phyloP scores from a whole-genome alignment of 495 filamentous ascomycete species.

The Hypoxylon lienhwacheense region DNA sequence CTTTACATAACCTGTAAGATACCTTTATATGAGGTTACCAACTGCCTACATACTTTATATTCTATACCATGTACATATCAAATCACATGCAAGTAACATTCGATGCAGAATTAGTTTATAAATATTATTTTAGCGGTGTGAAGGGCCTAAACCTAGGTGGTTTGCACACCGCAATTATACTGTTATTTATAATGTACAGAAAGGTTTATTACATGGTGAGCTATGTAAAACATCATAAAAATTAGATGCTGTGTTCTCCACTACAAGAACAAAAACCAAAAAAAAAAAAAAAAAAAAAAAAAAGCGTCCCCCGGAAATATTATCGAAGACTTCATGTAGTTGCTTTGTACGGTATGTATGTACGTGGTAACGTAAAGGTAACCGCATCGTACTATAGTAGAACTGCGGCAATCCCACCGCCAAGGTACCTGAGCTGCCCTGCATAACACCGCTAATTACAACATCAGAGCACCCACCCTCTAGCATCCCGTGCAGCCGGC shows the following conservation, averaged over 20 bases:
- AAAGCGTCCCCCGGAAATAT: too few species aligned
- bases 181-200: conserved; percentile 4
- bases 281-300: not conserved
- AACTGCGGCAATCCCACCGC: conserved; percentile 24
- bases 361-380: too few species aligned
- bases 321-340: too few species aligned
- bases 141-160: conserved; percentile 15
- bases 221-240: conserved; percentile 6
- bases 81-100: conserved; percentile 11
- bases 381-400: too few species aligned
- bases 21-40: too few species aligned
- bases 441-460: conserved; percentile 38
- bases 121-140: conserved; percentile 31
- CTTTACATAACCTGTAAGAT: too few species aligned
- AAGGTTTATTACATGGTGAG: not conserved
- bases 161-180: conserved; percentile 28
- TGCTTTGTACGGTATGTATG: too few species aligned
- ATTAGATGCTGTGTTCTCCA: not conserved
- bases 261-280: not conserved
- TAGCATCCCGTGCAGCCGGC: conserved; percentile 31
- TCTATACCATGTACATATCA: not conserved
- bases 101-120: conserved; percentile 23
- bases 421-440: conserved; percentile 31
- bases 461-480: conserved; percentile 22
- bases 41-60: not conserved